These are phyloP conservation scores for Globisporangium paddicum DNA, from an alignment of 352 stramenopile species.

Conservation along the genomic window DNA sequence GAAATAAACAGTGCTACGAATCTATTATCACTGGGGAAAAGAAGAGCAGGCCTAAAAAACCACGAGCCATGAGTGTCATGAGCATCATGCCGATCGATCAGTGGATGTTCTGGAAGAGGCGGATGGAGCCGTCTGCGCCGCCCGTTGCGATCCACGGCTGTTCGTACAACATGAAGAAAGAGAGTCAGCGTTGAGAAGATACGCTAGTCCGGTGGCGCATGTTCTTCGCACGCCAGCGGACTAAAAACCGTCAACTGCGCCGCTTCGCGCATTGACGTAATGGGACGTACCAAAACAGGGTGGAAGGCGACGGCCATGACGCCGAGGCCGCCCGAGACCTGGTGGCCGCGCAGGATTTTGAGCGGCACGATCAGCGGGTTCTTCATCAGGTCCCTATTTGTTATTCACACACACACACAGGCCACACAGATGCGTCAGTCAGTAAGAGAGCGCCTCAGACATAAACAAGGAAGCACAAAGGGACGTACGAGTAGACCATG, in stretches of 20 bases:
- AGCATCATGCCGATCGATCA: no score
- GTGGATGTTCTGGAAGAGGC: constrained; percentile 97
- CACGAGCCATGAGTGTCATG: no score
- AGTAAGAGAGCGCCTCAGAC: no score
- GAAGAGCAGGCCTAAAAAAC: no score
- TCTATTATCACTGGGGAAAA: constrained; percentile 17
- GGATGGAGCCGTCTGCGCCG: constrained; percentile 93
- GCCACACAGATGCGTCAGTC: background rate
- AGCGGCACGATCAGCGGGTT: constrained; percentile 99
- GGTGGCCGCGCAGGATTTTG: constrained; percentile 96
- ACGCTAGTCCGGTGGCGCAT: no score
- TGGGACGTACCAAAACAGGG: constrained; percentile 91
- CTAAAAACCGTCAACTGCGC: no score
- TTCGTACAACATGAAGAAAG: constrained; percentile 1
- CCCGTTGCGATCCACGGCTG: constrained; percentile 92
- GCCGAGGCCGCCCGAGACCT: constrained; percentile 92
- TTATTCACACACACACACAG: background rate
- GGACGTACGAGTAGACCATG: constrained; percentile 96
- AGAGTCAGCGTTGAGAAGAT: constrained; percentile 55
- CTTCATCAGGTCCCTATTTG: constrained; percentile 96
- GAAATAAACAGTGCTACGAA: constrained; percentile 9
- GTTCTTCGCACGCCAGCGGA: no score
- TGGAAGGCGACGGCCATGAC: constrained; percentile 97
- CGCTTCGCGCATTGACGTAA: no score
- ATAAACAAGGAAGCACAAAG: no score